These are phyloP conservation scores for Globisporangium cylindrosporum DNA, from an alignment of 352 stramenopile genomes.

Conservation along the genomic window DNA sequence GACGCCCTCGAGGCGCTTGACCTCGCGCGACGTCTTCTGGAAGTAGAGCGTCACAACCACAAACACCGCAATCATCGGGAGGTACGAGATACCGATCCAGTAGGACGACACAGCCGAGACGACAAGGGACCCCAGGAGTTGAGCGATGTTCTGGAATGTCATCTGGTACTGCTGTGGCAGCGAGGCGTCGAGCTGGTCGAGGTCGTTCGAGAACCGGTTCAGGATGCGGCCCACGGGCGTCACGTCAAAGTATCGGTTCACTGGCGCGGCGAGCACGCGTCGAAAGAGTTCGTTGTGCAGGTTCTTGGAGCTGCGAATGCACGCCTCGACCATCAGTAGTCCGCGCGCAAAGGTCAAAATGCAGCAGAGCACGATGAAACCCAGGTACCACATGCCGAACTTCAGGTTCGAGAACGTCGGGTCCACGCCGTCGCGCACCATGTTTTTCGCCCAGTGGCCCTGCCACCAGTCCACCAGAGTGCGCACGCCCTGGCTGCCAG, in stretches of 20 bases:
- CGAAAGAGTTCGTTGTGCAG: conserved; percentile 35
- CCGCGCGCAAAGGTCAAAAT: conserved; percentile 22
- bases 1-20: conserved; percentile 93
- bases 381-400: conserved; percentile 40
- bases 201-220: conserved; percentile 48
- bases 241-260: conserved; percentile 54
- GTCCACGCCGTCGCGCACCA: conserved; percentile 19
- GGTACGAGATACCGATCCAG: conserved; percentile 24
- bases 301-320: conserved; percentile 26
- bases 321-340: conserved; percentile 28
- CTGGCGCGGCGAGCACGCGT: conserved; percentile 35
- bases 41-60: conserved; percentile 75
- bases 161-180: conserved; percentile 38
- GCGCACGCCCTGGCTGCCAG: conserved; percentile 15
- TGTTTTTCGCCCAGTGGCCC: conserved; percentile 32
- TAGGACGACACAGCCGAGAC: conserved; percentile 19
- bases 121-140: conserved; percentile 22
- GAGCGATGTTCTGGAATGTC: conserved; percentile 23
- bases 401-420: conserved; percentile 31
- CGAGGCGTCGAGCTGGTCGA: conserved; percentile 43
- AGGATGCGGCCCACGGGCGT: conserved; percentile 49
- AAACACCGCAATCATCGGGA: conserved; percentile 59
- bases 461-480: conserved; percentile 36
- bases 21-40: conserved; percentile 68
- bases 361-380: conserved; percentile 26